Evolutionary conservation across 225 moss, liverwort and hornwort genomes (phyloP).

Genomic region (Physcomitrium patens): DNA sequence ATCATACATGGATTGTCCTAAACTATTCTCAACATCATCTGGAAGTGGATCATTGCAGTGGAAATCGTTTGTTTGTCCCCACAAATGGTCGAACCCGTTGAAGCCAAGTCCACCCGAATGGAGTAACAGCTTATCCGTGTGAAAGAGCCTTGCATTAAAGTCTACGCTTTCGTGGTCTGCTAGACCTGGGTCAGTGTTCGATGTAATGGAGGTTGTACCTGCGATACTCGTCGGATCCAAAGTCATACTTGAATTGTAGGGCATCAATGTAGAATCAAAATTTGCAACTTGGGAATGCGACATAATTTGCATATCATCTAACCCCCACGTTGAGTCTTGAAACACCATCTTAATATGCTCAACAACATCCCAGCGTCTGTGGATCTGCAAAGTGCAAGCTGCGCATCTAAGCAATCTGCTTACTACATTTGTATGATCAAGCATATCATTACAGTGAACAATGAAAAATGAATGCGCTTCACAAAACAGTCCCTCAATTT

Average conservation of each 20-base stretch:
- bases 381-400: conserved; percentile 36
- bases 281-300: conserved; percentile 38
- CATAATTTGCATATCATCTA: conserved; percentile 44
- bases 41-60: conserved; percentile 42
- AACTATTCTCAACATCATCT: conserved; percentile 44
- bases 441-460: conserved; percentile 13
- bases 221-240: conserved; percentile 32
- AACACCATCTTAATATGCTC: conserved; percentile 50
- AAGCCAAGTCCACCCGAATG: conserved; percentile 33
- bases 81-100: conserved; percentile 40
- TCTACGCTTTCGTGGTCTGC: conserved; percentile 29
- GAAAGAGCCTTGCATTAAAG: conserved; percentile 32
- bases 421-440: neutral
- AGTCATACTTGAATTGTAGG: conserved; percentile 33
- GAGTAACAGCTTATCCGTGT: conserved; percentile 37
- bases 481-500: neutral
- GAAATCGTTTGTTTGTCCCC: conserved; percentile 51
- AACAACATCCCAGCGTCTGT: conserved; percentile 56
- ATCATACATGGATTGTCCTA: conserved; percentile 45
- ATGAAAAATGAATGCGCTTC: conserved; percentile 1
- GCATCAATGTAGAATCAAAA: conserved; percentile 41
- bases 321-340: conserved; percentile 45
- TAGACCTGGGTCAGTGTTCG: conserved; percentile 30
- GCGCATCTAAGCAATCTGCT: conserved; percentile 4
- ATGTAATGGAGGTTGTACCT: conserved; percentile 33